Evolutionary conservation across 257 asterid genomes (phyloP).

Genomic region (Solanum megistacrolobum): DNA sequence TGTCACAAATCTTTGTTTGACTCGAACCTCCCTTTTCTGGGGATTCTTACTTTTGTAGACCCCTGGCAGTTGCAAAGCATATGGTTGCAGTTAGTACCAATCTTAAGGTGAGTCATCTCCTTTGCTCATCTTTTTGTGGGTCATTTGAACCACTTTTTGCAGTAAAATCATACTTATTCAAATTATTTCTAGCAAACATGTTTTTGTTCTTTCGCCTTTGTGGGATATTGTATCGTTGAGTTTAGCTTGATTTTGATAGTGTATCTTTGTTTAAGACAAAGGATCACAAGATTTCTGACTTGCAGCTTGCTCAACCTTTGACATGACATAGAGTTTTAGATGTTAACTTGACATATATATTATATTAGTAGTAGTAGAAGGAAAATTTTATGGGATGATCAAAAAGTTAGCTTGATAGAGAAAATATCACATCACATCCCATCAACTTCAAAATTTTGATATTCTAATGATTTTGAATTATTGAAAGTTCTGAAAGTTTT

Average conservation of each 20-base stretch:
- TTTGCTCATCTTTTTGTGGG: not conserved
- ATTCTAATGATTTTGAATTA: not conserved
- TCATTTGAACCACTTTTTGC: slow-evolving; percentile 7
- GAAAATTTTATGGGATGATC: not conserved
- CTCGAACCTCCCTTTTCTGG: not conserved
- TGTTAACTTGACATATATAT: not conserved
- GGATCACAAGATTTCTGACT: not conserved
- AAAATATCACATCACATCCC: not conserved
- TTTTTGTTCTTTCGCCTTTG: not conserved
- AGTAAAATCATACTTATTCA: slow-evolving; percentile 1
- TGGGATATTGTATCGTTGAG: not conserved
- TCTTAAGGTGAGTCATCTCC: slow-evolving; percentile 46
- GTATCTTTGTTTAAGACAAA: not conserved
- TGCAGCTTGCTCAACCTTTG: not conserved
- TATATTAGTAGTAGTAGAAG: not conserved
- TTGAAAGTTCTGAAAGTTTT: not conserved
- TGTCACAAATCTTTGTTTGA: not conserved
- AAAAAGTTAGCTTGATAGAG: not conserved
- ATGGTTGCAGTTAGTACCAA: slow-evolving; percentile 99
- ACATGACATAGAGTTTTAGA: not conserved
- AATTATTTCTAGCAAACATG: not conserved
- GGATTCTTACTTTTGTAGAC: slow-evolving; percentile 31
- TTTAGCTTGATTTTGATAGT: not conserved
- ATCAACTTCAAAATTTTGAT: not conserved
- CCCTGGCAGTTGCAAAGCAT: slow-evolving; percentile 96